Percentiles rank a stretch among this genome's conserved stretches.
Evolutionary conservation across 768 basidiomycete species (phyloP).

Genomic region (Tephrocybe rancida): DNA sequence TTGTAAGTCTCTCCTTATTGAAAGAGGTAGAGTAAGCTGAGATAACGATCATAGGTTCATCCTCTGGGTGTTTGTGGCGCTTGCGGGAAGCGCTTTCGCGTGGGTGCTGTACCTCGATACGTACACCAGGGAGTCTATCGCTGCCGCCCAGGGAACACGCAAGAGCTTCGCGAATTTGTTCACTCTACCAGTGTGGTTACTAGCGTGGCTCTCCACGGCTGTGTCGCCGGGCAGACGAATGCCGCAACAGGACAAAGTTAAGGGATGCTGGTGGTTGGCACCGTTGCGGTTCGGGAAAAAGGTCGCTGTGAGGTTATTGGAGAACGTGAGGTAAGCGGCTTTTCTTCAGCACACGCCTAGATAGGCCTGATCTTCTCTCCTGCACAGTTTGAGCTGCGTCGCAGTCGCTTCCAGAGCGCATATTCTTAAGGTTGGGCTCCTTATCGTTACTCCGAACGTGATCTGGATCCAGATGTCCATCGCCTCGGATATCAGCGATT

Average conservation of each 20-base stretch:
- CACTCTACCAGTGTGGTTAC: background rate
- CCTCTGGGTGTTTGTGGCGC: background rate
- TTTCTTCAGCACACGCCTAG: background rate
- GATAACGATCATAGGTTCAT: background rate
- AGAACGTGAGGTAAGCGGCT: background rate
- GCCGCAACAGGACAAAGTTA: background rate
- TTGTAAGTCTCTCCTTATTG: background rate
- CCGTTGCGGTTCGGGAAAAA: background rate
- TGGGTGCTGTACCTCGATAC: background rate
- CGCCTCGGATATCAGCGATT: background rate
- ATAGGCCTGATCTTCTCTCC: background rate
- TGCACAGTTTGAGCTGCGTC: background rate
- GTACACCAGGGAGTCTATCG: background rate
- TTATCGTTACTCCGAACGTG: background rate
- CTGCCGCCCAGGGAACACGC: background rate
- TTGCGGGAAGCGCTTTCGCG: background rate
- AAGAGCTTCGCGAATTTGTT: background rate
- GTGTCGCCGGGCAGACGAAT: background rate
- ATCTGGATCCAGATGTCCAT: background rate
- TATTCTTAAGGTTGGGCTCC: background rate
- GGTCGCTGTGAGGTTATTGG: background rate
- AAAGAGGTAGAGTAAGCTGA: no score
- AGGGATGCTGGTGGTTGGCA: background rate
- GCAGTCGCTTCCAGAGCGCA: background rate
- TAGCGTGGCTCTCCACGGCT: background rate